Evolutionary conservation across 1,139 yeast species (phyloP).

Genomic region (Scheffersomyces insectosa): DNA sequence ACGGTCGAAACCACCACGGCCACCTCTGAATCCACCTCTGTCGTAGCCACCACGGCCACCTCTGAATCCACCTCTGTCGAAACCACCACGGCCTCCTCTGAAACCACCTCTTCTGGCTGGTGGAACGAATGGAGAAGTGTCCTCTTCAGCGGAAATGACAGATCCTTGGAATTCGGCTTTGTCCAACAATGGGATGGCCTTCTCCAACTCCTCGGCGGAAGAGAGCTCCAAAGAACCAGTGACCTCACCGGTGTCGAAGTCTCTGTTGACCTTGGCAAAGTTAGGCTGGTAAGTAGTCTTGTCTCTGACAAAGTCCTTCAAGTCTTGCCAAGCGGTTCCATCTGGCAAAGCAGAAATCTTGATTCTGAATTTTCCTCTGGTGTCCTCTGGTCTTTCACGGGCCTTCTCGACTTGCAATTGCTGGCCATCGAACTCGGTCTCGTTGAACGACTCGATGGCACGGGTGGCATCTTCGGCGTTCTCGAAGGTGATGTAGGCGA

Average conservation of each 20-base stretch:
- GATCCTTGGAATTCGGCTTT: slow-evolving; percentile 73
- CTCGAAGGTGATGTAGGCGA: slow-evolving; percentile 74
- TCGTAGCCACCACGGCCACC: slow-evolving; percentile 17
- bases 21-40: slow-evolving; percentile 19
- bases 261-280: slow-evolving; percentile 70
- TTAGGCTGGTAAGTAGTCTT: slow-evolving; percentile 65
- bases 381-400: slow-evolving; percentile 56
- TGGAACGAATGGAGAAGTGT: slow-evolving; percentile 73
- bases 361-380: slow-evolving; percentile 73
- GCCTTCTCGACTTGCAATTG: slow-evolving; percentile 69
- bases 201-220: slow-evolving; percentile 70
- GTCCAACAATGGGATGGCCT: slow-evolving; percentile 67
- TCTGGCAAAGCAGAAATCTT: slow-evolving; percentile 70
- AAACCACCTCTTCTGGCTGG: slow-evolving; percentile 58
- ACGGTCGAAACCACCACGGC: slow-evolving; percentile 17
- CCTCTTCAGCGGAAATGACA: slow-evolving; percentile 70
- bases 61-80: slow-evolving; percentile 18
- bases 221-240: slow-evolving; percentile 79
- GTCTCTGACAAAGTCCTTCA: slow-evolving; percentile 77
- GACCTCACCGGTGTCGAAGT: slow-evolving; percentile 59
- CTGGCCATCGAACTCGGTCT: slow-evolving; percentile 60
- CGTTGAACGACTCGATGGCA: slow-evolving; percentile 65
- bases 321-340: slow-evolving; percentile 81
- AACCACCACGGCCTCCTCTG: slow-evolving; percentile 44
- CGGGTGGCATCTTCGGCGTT: slow-evolving; percentile 62